Conservation (phyloP, 2,329 filamentous ascomycete genomes). For the Colletotrichum tropicicola region DNA sequence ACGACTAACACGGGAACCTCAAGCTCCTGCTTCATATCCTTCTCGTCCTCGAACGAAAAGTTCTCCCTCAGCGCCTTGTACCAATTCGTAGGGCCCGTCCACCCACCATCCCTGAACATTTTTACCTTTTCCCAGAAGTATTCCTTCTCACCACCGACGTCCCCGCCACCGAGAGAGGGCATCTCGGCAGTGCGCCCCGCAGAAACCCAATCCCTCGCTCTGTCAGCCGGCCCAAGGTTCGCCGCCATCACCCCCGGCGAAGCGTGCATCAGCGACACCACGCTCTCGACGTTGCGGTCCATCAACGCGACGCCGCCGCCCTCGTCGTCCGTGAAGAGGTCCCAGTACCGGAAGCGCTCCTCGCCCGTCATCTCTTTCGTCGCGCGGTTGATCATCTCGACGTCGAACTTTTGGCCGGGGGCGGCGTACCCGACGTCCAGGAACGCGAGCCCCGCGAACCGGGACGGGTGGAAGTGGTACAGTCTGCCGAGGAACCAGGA, state of each 20-base stretch:
- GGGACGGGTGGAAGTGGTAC: constrained; percentile 36
- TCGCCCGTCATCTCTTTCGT: constrained; percentile 33
- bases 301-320: not conserved
- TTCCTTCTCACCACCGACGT: no score
- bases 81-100: constrained; percentile 22
- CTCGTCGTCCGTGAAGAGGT: constrained; percentile 14
- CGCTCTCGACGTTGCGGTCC: constrained; percentile 1
- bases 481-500: constrained; percentile 41
- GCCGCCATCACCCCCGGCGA: constrained; percentile 15
- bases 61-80: constrained; percentile 12
- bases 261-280: constrained; percentile 20
- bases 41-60: constrained; percentile 13
- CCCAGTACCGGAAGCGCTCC: constrained; percentile 23
- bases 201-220: constrained; percentile 7
- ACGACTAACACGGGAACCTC: constrained; percentile 6
- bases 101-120: constrained; percentile 3
- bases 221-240: constrained; percentile 4
- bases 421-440: constrained; percentile 40
- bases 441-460: constrained; percentile 36
- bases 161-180: not conserved
- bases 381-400: constrained; percentile 41
- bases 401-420: constrained; percentile 39
- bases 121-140: not conserved
- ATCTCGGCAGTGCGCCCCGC: not conserved
- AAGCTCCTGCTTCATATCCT: not conserved